These are phyloP conservation scores for Cutaneotrichosporon spelunceum DNA, from an alignment of 1,284 basidiomycete genomes.

Conservation along the genomic window DNA sequence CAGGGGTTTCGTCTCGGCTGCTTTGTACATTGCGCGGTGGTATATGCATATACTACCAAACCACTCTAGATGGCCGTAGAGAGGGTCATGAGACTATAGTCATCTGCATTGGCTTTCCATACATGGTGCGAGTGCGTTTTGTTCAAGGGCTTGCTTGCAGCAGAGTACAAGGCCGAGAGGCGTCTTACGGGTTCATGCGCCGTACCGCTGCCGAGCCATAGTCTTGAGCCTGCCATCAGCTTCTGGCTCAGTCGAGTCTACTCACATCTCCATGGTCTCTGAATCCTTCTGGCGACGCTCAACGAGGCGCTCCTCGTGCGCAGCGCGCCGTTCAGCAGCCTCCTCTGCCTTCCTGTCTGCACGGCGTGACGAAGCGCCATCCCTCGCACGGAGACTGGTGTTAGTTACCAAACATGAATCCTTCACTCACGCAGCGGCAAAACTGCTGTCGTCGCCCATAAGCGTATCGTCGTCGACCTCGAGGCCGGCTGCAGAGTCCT, in stretches of 20 bases:
- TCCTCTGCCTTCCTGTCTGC: slow-evolving; percentile 36
- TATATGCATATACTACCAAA: slow-evolving; percentile 28
- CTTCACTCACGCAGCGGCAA: slow-evolving; percentile 45
- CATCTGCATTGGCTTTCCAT: slow-evolving; percentile 3
- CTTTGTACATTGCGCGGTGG: slow-evolving; percentile 30
- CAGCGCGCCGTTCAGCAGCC: slow-evolving; percentile 35
- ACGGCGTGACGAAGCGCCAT: slow-evolving; percentile 38
- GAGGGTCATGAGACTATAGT: background rate
- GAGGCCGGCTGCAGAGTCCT: slow-evolving; percentile 41
- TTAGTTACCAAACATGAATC: background rate
- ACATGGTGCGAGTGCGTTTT: background rate
- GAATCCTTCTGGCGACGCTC: slow-evolving; percentile 45
- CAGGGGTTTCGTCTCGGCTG: slow-evolving; percentile 13
- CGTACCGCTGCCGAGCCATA: slow-evolving; percentile 44
- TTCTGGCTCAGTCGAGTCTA: slow-evolving; percentile 4
- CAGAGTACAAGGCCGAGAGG: background rate
- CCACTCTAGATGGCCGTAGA: slow-evolving; percentile 2
- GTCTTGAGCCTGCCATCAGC: slow-evolving; percentile 37
- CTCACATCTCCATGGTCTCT: slow-evolving; percentile 51
- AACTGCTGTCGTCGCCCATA: slow-evolving; percentile 44
- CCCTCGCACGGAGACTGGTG: slow-evolving; percentile 38
- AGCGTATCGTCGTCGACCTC: slow-evolving; percentile 48
- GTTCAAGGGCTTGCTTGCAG: background rate
- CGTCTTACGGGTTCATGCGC: slow-evolving; percentile 8
- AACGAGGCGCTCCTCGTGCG: slow-evolving; percentile 40